These are phyloP conservation scores for Crithidia brevicula DNA, from an alignment of 208 protist genomes.

Conservation along the genomic window DNA sequence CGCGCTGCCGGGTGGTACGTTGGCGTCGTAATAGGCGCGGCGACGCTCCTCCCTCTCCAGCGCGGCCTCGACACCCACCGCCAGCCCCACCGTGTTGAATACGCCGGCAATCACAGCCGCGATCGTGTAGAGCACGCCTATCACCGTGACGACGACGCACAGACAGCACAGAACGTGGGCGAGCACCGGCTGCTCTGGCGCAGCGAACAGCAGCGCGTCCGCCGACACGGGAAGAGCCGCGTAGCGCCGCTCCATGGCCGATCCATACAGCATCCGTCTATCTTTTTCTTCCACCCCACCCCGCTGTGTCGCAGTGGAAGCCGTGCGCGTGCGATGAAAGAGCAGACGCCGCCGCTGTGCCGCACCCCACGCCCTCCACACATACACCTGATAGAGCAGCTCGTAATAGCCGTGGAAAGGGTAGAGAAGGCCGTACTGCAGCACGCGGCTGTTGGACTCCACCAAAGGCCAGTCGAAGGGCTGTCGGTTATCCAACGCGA, in stretches of 20 bases:
- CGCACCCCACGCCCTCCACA: constrained; percentile 31
- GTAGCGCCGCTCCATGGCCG: constrained; percentile 31
- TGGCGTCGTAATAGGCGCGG: constrained; percentile 41
- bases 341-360: not conserved
- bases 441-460: constrained; percentile 49
- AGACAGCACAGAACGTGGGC: constrained; percentile 45
- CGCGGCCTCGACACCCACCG: constrained; percentile 33
- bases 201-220: constrained; percentile 65
- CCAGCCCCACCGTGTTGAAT: constrained; percentile 32
- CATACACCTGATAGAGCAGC: constrained; percentile 41
- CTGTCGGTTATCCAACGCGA: constrained; percentile 54
- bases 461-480: constrained; percentile 74
- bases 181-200: constrained; percentile 37
- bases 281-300: not conserved
- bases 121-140: constrained; percentile 44
- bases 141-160: constrained; percentile 15
- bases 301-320: too few species aligned
- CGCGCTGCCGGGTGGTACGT: not conserved
- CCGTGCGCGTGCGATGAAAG: too few species aligned
- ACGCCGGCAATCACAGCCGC: constrained; percentile 38
- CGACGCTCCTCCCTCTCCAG: constrained; percentile 27
- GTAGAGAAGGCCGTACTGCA: constrained; percentile 57
- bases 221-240: constrained; percentile 41
- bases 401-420: constrained; percentile 81
- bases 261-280: constrained; percentile 29